Conservation (phyloP, 345 rosid genomes). For the Syzygium aqueum region DNA sequence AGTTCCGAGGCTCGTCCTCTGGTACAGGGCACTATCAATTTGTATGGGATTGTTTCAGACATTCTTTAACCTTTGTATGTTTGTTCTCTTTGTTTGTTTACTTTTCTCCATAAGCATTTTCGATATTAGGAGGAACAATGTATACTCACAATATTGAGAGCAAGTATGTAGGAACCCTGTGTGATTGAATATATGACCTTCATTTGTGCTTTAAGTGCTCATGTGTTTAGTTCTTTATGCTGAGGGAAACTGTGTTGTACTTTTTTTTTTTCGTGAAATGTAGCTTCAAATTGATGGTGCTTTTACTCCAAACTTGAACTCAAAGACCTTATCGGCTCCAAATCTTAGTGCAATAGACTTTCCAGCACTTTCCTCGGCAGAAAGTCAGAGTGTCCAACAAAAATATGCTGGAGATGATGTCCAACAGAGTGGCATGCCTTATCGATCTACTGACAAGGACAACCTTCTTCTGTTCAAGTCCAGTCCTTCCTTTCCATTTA, state of each 20-base stretch:
- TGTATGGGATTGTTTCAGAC: not conserved
- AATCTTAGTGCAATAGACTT: conserved; percentile 73
- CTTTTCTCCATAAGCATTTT: not conserved
- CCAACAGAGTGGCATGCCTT: conserved; percentile 52
- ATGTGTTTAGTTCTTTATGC: not conserved
- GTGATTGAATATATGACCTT: not conserved
- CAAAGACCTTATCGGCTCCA: conserved; percentile 65
- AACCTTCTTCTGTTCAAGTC: conserved; percentile 67
- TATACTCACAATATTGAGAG: not conserved
- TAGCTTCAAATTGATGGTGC: conserved; percentile 94
- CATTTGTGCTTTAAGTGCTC: not conserved
- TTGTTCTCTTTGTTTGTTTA: not conserved
- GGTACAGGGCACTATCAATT: not conserved
- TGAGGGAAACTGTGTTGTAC: conserved; percentile 1
- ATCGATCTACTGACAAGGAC: conserved; percentile 61
- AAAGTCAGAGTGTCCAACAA: conserved; percentile 43
- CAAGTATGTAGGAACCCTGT: not conserved
- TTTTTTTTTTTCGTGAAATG: conserved; percentile 17
- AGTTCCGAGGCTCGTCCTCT: not conserved
- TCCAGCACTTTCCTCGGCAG: conserved; percentile 63
- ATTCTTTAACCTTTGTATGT: not conserved
- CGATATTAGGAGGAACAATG: not conserved
- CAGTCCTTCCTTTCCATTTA: conserved; percentile 38
- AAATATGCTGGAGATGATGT: conserved; percentile 65
- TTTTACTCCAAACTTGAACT: conserved; percentile 55